These are phyloP conservation scores for Apiosordaria backusii DNA, from an alignment of 495 filamentous ascomycete genomes.

Conservation along the genomic window DNA sequence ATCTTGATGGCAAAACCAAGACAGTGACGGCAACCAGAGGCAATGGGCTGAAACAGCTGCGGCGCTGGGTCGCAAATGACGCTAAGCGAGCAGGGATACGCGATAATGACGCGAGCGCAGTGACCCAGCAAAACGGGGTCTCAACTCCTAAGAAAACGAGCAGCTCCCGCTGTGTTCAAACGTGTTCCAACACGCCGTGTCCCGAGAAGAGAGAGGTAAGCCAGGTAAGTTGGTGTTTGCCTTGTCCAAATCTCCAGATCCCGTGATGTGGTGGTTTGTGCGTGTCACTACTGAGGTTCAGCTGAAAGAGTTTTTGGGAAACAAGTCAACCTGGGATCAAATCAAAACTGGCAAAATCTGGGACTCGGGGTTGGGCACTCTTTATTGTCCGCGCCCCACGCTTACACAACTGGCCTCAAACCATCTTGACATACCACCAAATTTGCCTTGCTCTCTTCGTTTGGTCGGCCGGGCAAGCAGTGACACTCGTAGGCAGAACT, in stretches of 20 bases:
- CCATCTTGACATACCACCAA: no score
- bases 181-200: no score
- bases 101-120: conserved; percentile 32
- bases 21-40: neutral
- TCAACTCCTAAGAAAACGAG: neutral
- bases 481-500: no score
- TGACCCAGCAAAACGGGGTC: neutral
- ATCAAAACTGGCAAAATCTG: no score
- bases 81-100: conserved; percentile 21
- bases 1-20: conserved; percentile 1
- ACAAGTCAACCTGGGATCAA: no score
- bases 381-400: neutral
- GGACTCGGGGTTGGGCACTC: neutral
- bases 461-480: no score
- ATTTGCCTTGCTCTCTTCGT: no score
- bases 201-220: no score
- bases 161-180: no score
- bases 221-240: neutral
- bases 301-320: no score
- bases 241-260: no score
- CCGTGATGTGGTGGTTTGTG: neutral
- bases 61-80: conserved; percentile 16
- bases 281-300: no score
- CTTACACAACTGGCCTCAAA: neutral
- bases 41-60: conserved; percentile 14